Percentiles rank a stretch among this genome's conserved stretches.
These are phyloP conservation scores for Fonsecaea erecta DNA, from an alignment of 2,329 filamentous ascomycete genomes.

Conservation along the genomic window DNA sequence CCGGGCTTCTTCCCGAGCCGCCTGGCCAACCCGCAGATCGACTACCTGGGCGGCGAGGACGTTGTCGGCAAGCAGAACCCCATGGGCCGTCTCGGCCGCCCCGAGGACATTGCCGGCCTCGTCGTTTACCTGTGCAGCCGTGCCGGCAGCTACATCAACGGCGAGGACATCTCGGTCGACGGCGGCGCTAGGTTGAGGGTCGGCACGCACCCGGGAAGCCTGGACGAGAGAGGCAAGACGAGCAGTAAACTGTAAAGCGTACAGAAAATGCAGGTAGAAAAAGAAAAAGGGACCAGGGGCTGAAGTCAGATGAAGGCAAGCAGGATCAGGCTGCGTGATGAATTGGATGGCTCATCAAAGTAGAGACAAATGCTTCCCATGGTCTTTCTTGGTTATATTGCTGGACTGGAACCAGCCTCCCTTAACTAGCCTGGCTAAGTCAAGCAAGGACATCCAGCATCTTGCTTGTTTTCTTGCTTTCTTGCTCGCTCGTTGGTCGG, in stretches of 20 bases:
- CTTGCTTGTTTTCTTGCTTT: not conserved
- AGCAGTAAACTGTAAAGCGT: not conserved
- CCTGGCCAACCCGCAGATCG: slow-evolving; percentile 28
- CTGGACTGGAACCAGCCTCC: not conserved
- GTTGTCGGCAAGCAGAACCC: slow-evolving; percentile 58
- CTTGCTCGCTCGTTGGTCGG: too few species aligned
- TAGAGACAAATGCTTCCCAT: not conserved
- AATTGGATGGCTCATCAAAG: not conserved
- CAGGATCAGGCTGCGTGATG: not conserved
- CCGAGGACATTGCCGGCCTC: slow-evolving; percentile 77
- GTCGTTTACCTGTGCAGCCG: slow-evolving; percentile 71
- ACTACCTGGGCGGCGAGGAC: slow-evolving; percentile 28
- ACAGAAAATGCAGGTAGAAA: not conserved
- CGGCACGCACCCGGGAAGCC: slow-evolving; percentile 14
- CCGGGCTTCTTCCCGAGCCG: slow-evolving; percentile 43
- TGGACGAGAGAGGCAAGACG: slow-evolving; percentile 2
- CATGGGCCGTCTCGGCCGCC: slow-evolving; percentile 67
- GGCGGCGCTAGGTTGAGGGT: slow-evolving; percentile 50
- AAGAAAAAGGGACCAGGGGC: not conserved
- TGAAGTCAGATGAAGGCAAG: not conserved
- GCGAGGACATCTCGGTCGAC: slow-evolving; percentile 67
- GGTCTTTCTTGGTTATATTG: not conserved
- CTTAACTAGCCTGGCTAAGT: too few species aligned
- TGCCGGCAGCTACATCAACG: slow-evolving; percentile 70
- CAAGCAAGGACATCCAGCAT: not conserved